These are phyloP conservation scores for Ceratobasidium theobromae DNA, from an alignment of 1,284 basidiomycete genomes.

Conservation along the genomic window DNA sequence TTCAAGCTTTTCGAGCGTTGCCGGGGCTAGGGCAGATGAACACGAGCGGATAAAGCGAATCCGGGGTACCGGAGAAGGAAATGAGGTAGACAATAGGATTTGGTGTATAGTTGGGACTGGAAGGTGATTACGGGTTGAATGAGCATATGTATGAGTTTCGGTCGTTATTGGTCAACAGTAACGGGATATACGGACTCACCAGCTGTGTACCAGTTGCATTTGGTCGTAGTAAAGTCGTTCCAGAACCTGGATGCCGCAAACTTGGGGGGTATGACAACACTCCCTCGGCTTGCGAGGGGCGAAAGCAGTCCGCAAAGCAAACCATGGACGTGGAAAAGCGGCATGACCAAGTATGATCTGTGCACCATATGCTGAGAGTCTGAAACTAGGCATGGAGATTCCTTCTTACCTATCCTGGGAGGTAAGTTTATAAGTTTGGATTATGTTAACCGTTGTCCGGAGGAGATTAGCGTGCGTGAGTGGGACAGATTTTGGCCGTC, in stretches of 20 bases:
- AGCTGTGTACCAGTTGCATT: conserved; percentile 55
- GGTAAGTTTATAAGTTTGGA: conserved; percentile 58
- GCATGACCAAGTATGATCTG: conserved; percentile 61
- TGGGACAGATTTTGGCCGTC: conserved; percentile 60
- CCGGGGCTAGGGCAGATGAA: conserved; percentile 48
- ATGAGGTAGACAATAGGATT: conserved; percentile 47
- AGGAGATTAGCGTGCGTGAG: conserved; percentile 60
- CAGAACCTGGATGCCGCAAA: conserved; percentile 65
- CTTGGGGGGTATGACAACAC: conserved; percentile 57
- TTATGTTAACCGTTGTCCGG: conserved; percentile 60
- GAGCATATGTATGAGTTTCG: background rate
- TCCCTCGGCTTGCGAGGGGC: conserved; percentile 58
- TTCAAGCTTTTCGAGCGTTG: conserved; percentile 48
- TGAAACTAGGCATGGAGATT: background rate
- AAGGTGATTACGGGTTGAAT: background rate
- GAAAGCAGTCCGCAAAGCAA: conserved; percentile 64
- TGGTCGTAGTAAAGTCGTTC: conserved; percentile 52
- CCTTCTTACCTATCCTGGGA: conserved; percentile 31
- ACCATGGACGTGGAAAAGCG: conserved; percentile 67
- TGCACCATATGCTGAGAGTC: conserved; percentile 37
- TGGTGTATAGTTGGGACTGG: conserved; percentile 51
- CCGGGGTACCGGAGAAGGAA: conserved; percentile 45
- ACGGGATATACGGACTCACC: conserved; percentile 13
- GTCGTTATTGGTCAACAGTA: background rate
- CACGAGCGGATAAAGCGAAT: conserved; percentile 52